Percentiles rank a stretch among this genome's conserved stretches.
Conservation (phyloP, 1,284 basidiomycete species). For the Megacollybia platyphylla region DNA sequence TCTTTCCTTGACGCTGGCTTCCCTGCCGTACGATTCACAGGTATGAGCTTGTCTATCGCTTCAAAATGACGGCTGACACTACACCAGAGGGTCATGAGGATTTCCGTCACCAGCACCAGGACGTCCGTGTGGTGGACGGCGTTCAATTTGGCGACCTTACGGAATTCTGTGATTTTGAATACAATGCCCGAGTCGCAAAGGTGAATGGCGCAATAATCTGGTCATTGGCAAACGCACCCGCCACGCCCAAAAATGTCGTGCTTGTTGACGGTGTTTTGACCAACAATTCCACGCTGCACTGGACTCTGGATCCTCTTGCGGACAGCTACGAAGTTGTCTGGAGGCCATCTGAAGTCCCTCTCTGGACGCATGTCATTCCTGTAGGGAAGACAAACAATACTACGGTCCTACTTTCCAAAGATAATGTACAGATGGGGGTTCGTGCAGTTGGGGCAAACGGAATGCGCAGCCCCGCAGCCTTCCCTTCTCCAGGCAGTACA, state of each 20-base stretch:
- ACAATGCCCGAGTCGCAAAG: slow-evolving; percentile 31
- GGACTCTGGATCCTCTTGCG: slow-evolving; percentile 24
- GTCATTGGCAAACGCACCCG: slow-evolving; percentile 39
- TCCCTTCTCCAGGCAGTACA: slow-evolving; percentile 16
- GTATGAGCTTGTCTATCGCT: too few relatives aligned
- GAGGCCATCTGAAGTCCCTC: slow-evolving; percentile 30
- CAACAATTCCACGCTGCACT: slow-evolving; percentile 39
- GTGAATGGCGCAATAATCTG: slow-evolving; percentile 39
- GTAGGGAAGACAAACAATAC: slow-evolving; percentile 28
- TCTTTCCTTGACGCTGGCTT: slow-evolving; percentile 37
- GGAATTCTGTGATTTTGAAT: slow-evolving; percentile 40
- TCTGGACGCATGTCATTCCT: slow-evolving; percentile 35
- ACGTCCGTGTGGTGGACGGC: slow-evolving; percentile 34
- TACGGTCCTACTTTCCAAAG: slow-evolving; percentile 32
- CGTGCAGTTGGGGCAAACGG: slow-evolving; percentile 40
- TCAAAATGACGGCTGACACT: too few relatives aligned
- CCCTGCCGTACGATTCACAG: slow-evolving; percentile 38
- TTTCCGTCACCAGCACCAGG: slow-evolving; percentile 43
- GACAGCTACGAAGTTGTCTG: slow-evolving; percentile 39
- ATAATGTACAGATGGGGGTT: slow-evolving; percentile 38
- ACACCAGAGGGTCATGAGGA: slow-evolving; percentile 33
- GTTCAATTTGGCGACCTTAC: slow-evolving; percentile 39
- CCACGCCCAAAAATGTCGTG: slow-evolving; percentile 32
- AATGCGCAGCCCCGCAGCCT: slow-evolving; percentile 34
- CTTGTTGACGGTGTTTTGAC: slow-evolving; percentile 31